Conservation (phyloP, 2,329 filamentous ascomycete genomes). For the Colletotrichum echinochloae region DNA sequence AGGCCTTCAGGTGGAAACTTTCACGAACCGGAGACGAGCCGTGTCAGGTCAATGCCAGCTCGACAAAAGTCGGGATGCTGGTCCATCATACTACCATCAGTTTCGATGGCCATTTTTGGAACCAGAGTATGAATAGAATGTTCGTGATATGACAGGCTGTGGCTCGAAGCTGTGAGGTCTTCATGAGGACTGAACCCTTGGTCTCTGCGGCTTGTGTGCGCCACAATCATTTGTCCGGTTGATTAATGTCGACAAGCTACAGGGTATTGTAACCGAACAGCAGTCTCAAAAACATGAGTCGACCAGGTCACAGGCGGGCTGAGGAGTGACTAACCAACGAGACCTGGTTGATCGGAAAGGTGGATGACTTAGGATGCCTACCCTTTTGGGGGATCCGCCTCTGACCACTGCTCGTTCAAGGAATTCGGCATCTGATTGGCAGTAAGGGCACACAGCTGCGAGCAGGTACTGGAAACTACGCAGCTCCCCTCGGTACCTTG, state of each 20-base stretch:
- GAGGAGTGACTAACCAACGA: background rate
- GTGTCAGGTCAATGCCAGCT: slow-evolving; percentile 6
- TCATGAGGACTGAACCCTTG: background rate
- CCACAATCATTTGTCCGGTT: background rate
- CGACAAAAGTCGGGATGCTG: background rate
- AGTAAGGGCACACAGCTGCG: background rate
- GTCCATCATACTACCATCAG: slow-evolving; percentile 5
- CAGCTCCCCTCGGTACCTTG: background rate
- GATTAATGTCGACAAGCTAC: background rate
- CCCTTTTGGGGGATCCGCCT: background rate
- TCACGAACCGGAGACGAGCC: slow-evolving; percentile 15
- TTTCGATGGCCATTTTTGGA: background rate
- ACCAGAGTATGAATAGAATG: background rate
- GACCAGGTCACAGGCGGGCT: background rate
- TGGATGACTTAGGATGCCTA: background rate
- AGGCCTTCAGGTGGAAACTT: slow-evolving; percentile 19
- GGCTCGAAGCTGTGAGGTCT: background rate
- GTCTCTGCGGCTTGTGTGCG: background rate
- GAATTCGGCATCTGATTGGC: background rate
- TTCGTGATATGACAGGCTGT: background rate
- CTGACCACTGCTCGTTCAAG: background rate
- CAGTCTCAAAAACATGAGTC: background rate
- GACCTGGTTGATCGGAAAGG: background rate
- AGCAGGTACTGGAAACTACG: slow-evolving; percentile 4
- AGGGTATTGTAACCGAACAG: background rate